These are phyloP conservation scores for Irpex sp. DNA, from an alignment of 1,284 basidiomycete genomes.

Conservation along the genomic window DNA sequence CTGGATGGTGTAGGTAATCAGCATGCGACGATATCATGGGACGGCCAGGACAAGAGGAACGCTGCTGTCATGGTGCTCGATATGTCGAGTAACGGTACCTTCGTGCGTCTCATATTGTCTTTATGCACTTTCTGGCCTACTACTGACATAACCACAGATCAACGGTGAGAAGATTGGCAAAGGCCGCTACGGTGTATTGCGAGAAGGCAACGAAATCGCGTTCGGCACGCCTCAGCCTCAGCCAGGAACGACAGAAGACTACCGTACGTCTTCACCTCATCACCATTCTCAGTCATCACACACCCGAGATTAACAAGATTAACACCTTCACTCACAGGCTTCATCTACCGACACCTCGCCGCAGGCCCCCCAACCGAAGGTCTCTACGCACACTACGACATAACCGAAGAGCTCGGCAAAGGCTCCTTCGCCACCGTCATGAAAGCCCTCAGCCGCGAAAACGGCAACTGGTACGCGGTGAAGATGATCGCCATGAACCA, in stretches of 20 bases:
- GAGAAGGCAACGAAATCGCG: conserved; percentile 79
- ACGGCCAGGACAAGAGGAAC: conserved; percentile 47
- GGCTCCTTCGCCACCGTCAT: conserved; percentile 81
- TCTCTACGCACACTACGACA: conserved; percentile 61
- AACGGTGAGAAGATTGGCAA: conserved; percentile 66
- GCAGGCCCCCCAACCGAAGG: conserved; percentile 44
- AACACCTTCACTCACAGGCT: conserved; percentile 30
- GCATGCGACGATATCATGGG: conserved; percentile 66
- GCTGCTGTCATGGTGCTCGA: conserved; percentile 68
- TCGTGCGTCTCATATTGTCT: conserved; percentile 45
- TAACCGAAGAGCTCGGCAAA: conserved; percentile 66
- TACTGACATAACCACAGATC: conserved; percentile 43
- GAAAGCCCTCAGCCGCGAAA: conserved; percentile 60
- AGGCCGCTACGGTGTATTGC: conserved; percentile 53
- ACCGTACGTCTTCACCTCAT: conserved; percentile 36
- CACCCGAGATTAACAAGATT: conserved; percentile 1
- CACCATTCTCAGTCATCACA: not conserved
- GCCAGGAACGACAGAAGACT: conserved; percentile 50
- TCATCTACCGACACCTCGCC: conserved; percentile 51
- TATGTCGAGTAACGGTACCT: conserved; percentile 82
- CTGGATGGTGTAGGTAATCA: conserved; percentile 47
- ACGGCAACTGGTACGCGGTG: conserved; percentile 66
- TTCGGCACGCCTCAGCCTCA: conserved; percentile 61
- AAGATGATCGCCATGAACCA: conserved; percentile 68
- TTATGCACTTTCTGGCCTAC: not conserved